Evolutionary conservation across 345 rosid genomes (phyloP).

Genomic region (Cochlearia excelsa): DNA sequence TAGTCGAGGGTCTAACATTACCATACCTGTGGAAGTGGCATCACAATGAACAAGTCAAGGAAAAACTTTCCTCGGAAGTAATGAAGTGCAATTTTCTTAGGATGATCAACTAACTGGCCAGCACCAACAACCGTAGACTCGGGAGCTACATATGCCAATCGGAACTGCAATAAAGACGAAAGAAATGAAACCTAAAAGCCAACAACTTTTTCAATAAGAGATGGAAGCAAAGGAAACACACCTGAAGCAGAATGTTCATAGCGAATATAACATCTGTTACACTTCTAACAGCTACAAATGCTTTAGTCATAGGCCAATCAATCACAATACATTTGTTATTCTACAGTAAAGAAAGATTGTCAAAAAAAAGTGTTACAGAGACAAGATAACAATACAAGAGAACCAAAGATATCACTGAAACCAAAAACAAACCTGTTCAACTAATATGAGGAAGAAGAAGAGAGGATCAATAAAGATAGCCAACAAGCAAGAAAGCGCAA

Average conservation of each 20-base stretch:
- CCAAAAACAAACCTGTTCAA: slow-evolving; percentile 43
- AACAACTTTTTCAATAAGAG: background rate
- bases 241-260: slow-evolving; percentile 82
- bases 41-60: slow-evolving; percentile 54
- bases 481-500: slow-evolving; percentile 64
- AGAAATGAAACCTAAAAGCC: slow-evolving; percentile 10
- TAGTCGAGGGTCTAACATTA: slow-evolving; percentile 3
- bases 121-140: slow-evolving; percentile 82
- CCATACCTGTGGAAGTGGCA: slow-evolving; percentile 88
- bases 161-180: slow-evolving; percentile 52
- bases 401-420: background rate
- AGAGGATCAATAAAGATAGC: slow-evolving; percentile 81
- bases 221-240: slow-evolving; percentile 26
- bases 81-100: slow-evolving; percentile 58
- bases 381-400: slow-evolving; percentile 3
- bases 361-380: background rate
- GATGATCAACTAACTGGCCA: slow-evolving; percentile 87
- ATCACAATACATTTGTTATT: slow-evolving; percentile 50
- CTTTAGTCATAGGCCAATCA: slow-evolving; percentile 43
- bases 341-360: slow-evolving; percentile 38
- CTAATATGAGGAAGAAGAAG: slow-evolving; percentile 68
- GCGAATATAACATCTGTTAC: slow-evolving; percentile 63
- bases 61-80: slow-evolving; percentile 57
- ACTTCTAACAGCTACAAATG: slow-evolving; percentile 52
- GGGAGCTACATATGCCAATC: slow-evolving; percentile 79